Evolutionary conservation across 1,139 yeast genomes (phyloP), one percentile per base, ranked within the genome.

Genomic region (Scheffersomyces titani): DNA sequence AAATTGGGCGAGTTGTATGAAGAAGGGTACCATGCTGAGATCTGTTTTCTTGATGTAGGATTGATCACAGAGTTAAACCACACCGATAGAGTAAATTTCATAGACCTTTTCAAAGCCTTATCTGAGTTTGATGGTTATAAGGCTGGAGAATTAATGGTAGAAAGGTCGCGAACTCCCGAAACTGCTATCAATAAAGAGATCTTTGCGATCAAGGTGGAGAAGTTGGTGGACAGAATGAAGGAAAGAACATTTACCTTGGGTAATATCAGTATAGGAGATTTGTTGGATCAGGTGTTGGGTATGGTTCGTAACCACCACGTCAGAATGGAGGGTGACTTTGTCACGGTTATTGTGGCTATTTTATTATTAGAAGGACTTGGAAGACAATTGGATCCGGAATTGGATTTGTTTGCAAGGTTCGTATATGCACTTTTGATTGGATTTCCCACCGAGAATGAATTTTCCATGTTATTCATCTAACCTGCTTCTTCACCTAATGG

Each of bases 251-350:
- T 94, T 70, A 92, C 98, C 0, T 77, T 94, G 55, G 99, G 99
- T 0, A 90, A 92, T 55, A 89, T 96, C 21, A 89, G 96, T 52
- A 90, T 94, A 60, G 98, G 98, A 3, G 98, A 93, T 68, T 78
- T 96, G 59, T 77, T 94, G 57, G 96, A 92, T 63, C 90, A 87
- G 67, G 94, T 94, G 78, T 80, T 94, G 59, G 79, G 87, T 1
- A 92, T 94, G 98, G 98, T 96, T 19, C 81, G 98, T 57, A 78
- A 80, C 19, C 99, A 94, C 70, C 99, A 96, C 71, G 99, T 94
- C 20, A 82, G 98, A 68, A 90, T 96, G 97, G 99, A 94, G 68
- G 96, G 97, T 6, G 99, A 94, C 70, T 94, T 94, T 68, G 88
- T 94, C 51, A 92, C 97, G 24, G 97, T 96, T 30, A 90, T 94